Conservation (phyloP, 1,284 basidiomycete species). For the Sphaerobolus stellatus region DNA sequence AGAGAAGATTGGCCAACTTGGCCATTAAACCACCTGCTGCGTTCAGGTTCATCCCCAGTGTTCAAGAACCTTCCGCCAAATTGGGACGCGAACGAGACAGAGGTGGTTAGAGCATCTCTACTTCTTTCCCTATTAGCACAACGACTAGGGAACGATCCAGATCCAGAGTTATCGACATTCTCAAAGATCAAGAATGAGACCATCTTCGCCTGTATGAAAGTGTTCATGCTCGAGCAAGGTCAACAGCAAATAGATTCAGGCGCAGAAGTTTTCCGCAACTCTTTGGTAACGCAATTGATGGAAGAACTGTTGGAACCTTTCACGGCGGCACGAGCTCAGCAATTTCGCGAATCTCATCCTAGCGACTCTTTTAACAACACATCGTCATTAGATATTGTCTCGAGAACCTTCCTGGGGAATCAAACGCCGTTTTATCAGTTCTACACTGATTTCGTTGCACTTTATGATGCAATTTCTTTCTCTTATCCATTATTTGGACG, state of each 20-base stretch:
- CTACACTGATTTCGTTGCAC: conserved; percentile 86
- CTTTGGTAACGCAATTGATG: conserved; percentile 57
- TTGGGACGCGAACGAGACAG: conserved; percentile 82
- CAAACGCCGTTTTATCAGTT: conserved; percentile 88
- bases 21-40: conserved; percentile 79
- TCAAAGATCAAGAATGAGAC: conserved; percentile 53
- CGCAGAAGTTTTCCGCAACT: conserved; percentile 34
- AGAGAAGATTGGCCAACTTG: conserved; percentile 69
- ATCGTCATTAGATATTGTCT: conserved; percentile 57
- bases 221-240: conserved; percentile 91
- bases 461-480: conserved; percentile 92
- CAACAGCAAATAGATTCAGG: conserved; percentile 23
- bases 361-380: conserved; percentile 13
- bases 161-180: conserved; percentile 1
- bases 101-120: conserved; percentile 71
- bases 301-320: conserved; percentile 57
- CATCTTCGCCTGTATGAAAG: conserved; percentile 83
- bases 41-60: conserved; percentile 72
- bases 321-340: conserved; percentile 33
- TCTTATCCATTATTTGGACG: conserved; percentile 75
- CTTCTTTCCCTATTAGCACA: conserved; percentile 47
- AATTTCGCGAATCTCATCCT: conserved; percentile 19
- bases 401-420: conserved; percentile 61
- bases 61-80: conserved; percentile 66
- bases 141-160: background rate